A percentile compares a stretch with the other conserved stretches of the same genome.
Conservation (phyloP, 129 eudicot genomes). For the Erigeron canadensis region DNA sequence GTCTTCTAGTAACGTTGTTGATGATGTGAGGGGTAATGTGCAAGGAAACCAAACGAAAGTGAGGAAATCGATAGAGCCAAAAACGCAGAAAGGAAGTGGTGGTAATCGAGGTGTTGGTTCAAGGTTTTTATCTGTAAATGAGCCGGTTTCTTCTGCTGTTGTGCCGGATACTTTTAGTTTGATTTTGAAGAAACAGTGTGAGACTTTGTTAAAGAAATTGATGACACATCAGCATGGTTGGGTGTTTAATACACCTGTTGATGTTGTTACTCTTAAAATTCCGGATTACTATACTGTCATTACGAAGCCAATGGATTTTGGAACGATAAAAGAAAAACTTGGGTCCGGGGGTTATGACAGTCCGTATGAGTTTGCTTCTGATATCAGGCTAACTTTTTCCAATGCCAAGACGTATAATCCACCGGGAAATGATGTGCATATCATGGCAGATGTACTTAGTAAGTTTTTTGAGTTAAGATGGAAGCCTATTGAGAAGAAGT, state of each 20-base stretch:
- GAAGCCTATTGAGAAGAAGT: constrained; percentile 64
- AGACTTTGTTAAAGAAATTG: constrained; percentile 54
- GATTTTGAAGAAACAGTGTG: constrained; percentile 59
- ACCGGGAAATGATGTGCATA: constrained; percentile 60
- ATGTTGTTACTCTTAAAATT: constrained; percentile 60
- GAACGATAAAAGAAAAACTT: constrained; percentile 66
- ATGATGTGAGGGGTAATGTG: constrained; percentile 26
- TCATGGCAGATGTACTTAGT: constrained; percentile 66
- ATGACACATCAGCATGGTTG: constrained; percentile 69
- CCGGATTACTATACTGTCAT: constrained; percentile 76
- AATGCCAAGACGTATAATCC: constrained; percentile 91
- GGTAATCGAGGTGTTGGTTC: constrained; percentile 42
- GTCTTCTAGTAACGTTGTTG: constrained; percentile 41
- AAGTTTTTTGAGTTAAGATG: constrained; percentile 63
- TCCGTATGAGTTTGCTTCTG: constrained; percentile 65
- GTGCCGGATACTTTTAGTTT: constrained; percentile 32
- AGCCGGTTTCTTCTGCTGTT: not conserved
- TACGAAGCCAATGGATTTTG: constrained; percentile 81
- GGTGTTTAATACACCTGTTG: constrained; percentile 80
- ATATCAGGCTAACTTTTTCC: constrained; percentile 72
- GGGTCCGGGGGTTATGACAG: constrained; percentile 39
- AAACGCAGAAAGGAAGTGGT: constrained; percentile 40
- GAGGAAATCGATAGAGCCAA: constrained; percentile 36
- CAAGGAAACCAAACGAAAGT: constrained; percentile 30
- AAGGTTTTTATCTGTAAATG: constrained; percentile 48